These are phyloP conservation scores for Trichoderma hamatum DNA, from an alignment of 2,329 filamentous ascomycete species.

Conservation along the genomic window DNA sequence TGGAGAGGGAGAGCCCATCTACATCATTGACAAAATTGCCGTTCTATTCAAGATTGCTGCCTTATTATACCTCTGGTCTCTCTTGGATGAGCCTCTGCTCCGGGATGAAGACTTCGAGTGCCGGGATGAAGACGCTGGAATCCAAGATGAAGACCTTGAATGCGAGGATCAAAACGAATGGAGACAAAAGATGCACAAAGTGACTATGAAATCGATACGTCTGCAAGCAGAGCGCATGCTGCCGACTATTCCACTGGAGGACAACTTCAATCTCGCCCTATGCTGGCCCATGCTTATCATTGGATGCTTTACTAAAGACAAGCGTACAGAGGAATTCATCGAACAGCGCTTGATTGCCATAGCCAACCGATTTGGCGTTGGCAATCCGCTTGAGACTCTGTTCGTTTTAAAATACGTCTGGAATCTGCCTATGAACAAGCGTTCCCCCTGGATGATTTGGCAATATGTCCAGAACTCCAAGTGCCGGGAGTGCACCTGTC, in stretches of 20 bases:
- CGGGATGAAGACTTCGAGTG: constrained; percentile 34
- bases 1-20: constrained; percentile 28
- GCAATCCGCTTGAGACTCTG: constrained; percentile 50
- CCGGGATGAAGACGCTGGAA: constrained; percentile 19
- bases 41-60: constrained; percentile 50
- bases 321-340: constrained; percentile 39
- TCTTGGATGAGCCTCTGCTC: constrained; percentile 36
- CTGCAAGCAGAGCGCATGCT: constrained; percentile 23
- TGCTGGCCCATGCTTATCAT: constrained; percentile 46
- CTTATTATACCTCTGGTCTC: constrained; percentile 47
- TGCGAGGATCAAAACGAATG: background rate
- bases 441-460: constrained; percentile 49
- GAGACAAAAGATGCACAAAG: background rate
- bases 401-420: constrained; percentile 48
- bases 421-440: constrained; percentile 38
- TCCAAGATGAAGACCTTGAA: background rate
- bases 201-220: background rate
- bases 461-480: constrained; percentile 52
- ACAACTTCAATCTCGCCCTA: constrained; percentile 45
- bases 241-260: constrained; percentile 37
- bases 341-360: constrained; percentile 41
- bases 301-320: constrained; percentile 42
- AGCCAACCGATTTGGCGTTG: constrained; percentile 45
- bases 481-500: constrained; percentile 27
- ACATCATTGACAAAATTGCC: constrained; percentile 35